Conservation (phyloP, 179 eudicot species). For the Monotropa hypopitys region DNA sequence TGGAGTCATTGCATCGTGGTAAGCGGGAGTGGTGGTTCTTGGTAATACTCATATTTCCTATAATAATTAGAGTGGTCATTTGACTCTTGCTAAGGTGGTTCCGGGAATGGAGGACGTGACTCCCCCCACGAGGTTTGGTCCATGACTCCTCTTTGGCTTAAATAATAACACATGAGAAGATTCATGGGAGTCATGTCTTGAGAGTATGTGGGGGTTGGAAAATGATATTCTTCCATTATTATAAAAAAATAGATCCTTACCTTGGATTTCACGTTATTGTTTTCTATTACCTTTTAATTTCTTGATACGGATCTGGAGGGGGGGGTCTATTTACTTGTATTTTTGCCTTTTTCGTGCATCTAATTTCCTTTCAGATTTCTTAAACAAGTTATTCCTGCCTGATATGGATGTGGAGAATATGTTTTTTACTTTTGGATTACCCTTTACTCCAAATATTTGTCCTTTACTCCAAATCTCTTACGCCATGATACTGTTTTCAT, state of each 20-base stretch:
- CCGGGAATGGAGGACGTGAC: no score
- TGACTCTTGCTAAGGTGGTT: no score
- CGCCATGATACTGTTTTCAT: neutral
- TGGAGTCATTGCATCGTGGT: no score
- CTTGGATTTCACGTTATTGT: neutral
- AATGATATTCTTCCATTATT: neutral
- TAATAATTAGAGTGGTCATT: no score
- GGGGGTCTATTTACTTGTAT: neutral
- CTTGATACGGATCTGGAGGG: neutral
- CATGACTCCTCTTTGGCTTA: no score
- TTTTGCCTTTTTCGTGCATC: neutral
- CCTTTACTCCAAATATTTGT: no score
- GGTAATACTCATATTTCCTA: no score
- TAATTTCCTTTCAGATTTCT: neutral
- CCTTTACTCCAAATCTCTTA: neutral
- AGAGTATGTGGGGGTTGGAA: neutral
- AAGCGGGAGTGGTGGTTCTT: no score
- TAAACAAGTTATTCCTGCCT: neutral
- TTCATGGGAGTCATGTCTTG: no score
- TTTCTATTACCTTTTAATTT: neutral
- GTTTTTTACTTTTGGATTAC: neutral
- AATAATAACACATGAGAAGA: no score
- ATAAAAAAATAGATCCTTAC: neutral
- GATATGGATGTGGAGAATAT: neutral
- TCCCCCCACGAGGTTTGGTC: no score